These are phyloP conservation scores for Cardamine resedifolia DNA, from an alignment of 345 rosid species.

Conservation along the genomic window DNA sequence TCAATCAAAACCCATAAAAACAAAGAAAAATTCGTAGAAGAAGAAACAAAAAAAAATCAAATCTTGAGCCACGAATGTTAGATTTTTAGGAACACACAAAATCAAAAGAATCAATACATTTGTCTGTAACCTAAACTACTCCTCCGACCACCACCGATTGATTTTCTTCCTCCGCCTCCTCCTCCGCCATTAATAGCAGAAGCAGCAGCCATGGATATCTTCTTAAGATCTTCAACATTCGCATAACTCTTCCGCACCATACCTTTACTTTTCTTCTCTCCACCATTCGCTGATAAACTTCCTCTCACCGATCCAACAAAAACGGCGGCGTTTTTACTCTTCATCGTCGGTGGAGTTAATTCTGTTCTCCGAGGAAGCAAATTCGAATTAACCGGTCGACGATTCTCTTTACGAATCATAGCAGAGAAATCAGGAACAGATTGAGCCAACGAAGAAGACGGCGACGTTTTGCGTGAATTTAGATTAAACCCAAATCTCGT, in stretches of 20 bases:
- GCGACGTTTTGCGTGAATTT: constrained; percentile 31
- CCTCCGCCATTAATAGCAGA: constrained; percentile 52
- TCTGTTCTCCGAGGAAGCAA: constrained; percentile 28
- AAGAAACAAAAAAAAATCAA: neutral
- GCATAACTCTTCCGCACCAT: constrained; percentile 68
- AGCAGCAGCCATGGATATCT: constrained; percentile 53
- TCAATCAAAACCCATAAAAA: constrained; percentile 14
- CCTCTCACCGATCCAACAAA: constrained; percentile 48
- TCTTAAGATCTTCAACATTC: constrained; percentile 59
- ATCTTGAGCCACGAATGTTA: neutral
- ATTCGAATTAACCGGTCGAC: constrained; percentile 48
- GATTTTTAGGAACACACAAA: neutral
- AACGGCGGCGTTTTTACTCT: constrained; percentile 30
- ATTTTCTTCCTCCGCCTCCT: constrained; percentile 15
- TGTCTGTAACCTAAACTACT: constrained; percentile 53
- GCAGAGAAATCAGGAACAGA: constrained; percentile 84
- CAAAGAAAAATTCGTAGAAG: neutral
- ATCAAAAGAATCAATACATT: constrained; percentile 27
- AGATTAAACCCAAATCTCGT: constrained; percentile 51
- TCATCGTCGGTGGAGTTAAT: constrained; percentile 56
- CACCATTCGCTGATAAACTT: constrained; percentile 65
- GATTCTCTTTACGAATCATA: constrained; percentile 68
- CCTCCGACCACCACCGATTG: constrained; percentile 34
- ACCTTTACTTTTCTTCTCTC: constrained; percentile 56
- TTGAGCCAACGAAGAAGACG: constrained; percentile 55